Percentiles rank a stretch among this genome's conserved stretches.
Evolutionary conservation across 441 rosid genomes (phyloP).

Genomic region (Hura crepitans): DNA sequence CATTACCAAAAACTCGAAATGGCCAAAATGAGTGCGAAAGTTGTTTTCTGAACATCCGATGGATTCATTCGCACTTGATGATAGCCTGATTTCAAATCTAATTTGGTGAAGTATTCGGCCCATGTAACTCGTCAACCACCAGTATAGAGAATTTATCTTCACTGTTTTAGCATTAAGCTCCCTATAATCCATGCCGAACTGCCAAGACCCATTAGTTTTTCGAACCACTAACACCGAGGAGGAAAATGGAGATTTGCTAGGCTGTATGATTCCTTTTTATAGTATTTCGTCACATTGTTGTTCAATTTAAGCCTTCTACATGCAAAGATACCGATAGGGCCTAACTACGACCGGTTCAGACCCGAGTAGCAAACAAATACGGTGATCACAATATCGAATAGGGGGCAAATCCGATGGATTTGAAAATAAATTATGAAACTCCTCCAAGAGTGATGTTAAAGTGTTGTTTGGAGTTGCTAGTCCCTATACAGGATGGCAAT

Average conservation of each 20-base stretch:
- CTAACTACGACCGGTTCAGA: background rate
- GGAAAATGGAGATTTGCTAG: background rate
- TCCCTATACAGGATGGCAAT: too few species aligned
- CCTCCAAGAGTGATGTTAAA: too few species aligned
- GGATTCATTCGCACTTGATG: background rate
- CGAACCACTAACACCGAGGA: background rate
- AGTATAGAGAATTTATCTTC: too few species aligned
- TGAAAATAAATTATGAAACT: too few species aligned
- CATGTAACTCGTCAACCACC: too few species aligned
- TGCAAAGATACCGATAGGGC: background rate
- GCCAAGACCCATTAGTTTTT: background rate
- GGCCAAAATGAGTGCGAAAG: too few species aligned
- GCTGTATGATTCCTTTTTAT: background rate
- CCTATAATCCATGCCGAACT: too few species aligned
- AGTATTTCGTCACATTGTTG: background rate
- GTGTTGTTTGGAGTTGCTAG: too few species aligned
- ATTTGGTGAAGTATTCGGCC: background rate
- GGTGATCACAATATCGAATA: accelerated
- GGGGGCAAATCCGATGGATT: background rate
- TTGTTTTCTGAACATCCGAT: too few species aligned
- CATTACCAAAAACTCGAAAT: too few species aligned
- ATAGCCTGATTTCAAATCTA: too few species aligned
- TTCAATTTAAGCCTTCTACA: background rate
- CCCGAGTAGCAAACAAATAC: background rate
- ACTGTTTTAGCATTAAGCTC: too few species aligned